Conservation (phyloP, 139 green algal genomes). For the Chlorella vulgaris region DNA sequence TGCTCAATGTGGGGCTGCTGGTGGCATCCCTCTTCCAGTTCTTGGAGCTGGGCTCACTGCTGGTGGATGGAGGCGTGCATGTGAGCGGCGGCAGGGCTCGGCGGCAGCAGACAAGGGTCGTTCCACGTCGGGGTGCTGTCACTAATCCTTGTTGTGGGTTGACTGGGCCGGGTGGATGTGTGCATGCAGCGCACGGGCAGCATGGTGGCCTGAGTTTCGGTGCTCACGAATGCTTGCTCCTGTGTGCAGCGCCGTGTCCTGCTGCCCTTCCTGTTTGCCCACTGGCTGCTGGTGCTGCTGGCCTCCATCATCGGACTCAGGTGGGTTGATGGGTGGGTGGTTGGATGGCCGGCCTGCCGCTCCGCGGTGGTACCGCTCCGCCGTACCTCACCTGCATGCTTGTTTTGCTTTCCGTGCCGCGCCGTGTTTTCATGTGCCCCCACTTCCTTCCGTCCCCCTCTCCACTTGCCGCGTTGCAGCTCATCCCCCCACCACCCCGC, state of each 20-base stretch:
- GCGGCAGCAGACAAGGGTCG: too few relatives aligned
- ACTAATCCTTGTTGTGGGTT: too few relatives aligned
- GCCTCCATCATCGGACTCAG: conserved; percentile 35
- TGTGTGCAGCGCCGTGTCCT: conserved; percentile 23
- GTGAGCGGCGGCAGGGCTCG: not conserved
- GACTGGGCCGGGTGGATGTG: not conserved
- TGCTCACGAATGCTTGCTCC: not conserved
- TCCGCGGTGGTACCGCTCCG: not conserved
- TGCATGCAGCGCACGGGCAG: too few relatives aligned
- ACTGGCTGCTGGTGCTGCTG: conserved; percentile 42
- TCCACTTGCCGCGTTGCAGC: not conserved
- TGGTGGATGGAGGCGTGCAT: conserved; percentile 25
- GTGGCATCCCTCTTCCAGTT: conserved; percentile 40
- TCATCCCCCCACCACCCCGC: not conserved
- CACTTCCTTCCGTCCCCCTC: too few relatives aligned
- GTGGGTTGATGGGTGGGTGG: not conserved
- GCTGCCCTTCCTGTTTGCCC: conserved; percentile 31
- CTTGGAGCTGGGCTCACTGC: conserved; percentile 38
- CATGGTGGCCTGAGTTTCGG: too few relatives aligned
- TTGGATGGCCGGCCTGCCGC: not conserved
- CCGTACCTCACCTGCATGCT: not conserved
- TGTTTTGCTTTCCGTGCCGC: not conserved
- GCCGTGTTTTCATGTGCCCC: too few relatives aligned
- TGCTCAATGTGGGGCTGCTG: conserved; percentile 43
- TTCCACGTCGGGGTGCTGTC: too few relatives aligned